Evolutionary conservation across 2,329 filamentous ascomycete genomes (phyloP).

Genomic region (Clonostachys rosea): DNA sequence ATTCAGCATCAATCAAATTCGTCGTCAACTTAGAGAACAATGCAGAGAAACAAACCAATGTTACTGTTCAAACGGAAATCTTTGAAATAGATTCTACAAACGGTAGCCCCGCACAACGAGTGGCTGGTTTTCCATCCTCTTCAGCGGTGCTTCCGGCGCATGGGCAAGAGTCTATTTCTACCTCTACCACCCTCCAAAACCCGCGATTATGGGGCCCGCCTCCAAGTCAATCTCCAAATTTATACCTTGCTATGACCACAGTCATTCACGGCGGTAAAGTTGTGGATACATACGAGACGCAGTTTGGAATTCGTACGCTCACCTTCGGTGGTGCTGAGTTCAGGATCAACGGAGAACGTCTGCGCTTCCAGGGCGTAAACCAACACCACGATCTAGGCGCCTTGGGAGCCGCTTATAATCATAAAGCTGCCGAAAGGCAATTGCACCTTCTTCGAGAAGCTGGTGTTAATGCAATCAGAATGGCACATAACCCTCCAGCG

Average conservation of each 20-base stretch:
- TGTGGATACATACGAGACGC: background rate
- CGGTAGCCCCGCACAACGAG: background rate
- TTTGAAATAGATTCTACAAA: background rate
- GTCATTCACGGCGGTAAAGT: background rate
- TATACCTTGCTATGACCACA: background rate
- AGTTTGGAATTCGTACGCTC: background rate
- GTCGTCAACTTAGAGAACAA: background rate
- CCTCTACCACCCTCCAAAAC: background rate
- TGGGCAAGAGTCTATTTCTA: background rate
- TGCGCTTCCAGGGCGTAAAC: too few relatives aligned
- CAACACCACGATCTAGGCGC: background rate
- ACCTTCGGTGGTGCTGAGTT: too few relatives aligned
- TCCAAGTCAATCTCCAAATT: background rate
- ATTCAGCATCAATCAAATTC: background rate
- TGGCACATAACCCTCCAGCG: background rate
- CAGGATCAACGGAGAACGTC: too few relatives aligned
- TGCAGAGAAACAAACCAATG: background rate
- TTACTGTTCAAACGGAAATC: background rate
- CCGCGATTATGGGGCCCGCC: background rate
- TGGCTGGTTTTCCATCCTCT: background rate
- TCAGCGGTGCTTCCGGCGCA: background rate
- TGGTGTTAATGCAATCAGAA: background rate
- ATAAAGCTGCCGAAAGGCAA: background rate
- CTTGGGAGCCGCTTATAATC: background rate
- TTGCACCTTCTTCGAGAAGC: background rate